These are phyloP conservation scores for Alternaria hordeiaustralica DNA, from an alignment of 2,329 filamentous ascomycete species.

Conservation along the genomic window DNA sequence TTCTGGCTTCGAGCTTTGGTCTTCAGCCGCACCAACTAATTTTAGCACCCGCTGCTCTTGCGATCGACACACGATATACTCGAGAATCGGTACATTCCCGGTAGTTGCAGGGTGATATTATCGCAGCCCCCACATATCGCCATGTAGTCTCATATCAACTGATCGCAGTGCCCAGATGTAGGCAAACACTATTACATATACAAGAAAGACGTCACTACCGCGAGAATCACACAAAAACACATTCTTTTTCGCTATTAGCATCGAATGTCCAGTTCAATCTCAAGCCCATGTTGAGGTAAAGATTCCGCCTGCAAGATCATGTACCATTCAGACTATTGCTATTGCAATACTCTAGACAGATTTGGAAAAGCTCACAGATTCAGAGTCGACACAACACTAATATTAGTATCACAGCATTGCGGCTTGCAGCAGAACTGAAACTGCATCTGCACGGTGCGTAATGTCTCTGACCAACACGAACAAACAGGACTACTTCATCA, in stretches of 20 bases:
- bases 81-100: not conserved
- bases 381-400: not conserved
- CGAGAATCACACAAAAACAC: not conserved
- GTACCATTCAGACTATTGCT: not conserved
- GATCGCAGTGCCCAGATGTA: not conserved
- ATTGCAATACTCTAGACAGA: not conserved
- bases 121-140: not conserved
- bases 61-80: not conserved
- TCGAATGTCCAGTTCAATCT: not conserved
- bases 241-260: not conserved
- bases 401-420: not conserved
- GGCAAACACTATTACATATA: not conserved
- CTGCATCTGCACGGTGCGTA: not conserved
- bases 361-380: not conserved
- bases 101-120: not conserved
- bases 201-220: not conserved
- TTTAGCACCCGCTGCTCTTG: not conserved
- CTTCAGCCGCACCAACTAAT: not conserved
- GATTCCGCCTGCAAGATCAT: not conserved
- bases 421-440: not conserved
- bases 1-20: not conserved
- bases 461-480: not conserved
- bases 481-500: not conserved
- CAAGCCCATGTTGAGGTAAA: not conserved
- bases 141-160: not conserved